Base-by-base conservation (phyloP, 495 filamentous ascomycete species). In the Neurospora tetrasperma region DNA sequence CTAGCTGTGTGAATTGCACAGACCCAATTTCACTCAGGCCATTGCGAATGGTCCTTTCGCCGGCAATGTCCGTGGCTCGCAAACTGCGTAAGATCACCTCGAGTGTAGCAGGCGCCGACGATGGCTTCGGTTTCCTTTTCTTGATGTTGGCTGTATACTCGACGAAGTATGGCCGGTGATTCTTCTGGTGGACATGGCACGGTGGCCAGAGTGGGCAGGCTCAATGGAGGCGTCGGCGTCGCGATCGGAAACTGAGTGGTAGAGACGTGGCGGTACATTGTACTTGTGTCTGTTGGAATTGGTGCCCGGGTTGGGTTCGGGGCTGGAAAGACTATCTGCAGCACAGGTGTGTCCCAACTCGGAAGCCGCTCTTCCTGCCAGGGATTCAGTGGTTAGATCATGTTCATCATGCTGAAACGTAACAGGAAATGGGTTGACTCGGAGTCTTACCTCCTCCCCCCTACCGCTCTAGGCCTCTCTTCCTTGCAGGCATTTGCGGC, bases 201-300 rank as follows among this genome's bases (percentile, higher is more conserved):
- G 41, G 72, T 14, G 35, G 42, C 82, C 14, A 85, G 85, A 31
- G 90, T 90, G 9, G 82, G 81, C 9, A 71, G 75, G 6, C 77
- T 79, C 31, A 79, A 79, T 16, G 75, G 71, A 9, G 91, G 91
- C 31, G 89, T 90, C 12, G 86, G 86, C 11, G 88, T 88, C 70
- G 93, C 93, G 1, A 87, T 97, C 72, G 88, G 84, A 0, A 77
- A 91, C 69, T 97, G 94, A 93, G 90, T 93, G 75, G 87, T 89
- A 71, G 93, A 96, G 80, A 96, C 93, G 0, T 93, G 92, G 87
- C 85, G 85, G 4, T 97, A 96, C 78, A 89, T 88, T 5, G 91
- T 97, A 20, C 59, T 94, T 11, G 77, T 96, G 75, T 91, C 91
- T 73, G 83, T 92, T 8, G 82, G 85, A 0, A 96, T 96, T 74